phyloP scores from a whole-genome alignment of 148 eudicot species.

The Chenopodium quinoa region DNA sequence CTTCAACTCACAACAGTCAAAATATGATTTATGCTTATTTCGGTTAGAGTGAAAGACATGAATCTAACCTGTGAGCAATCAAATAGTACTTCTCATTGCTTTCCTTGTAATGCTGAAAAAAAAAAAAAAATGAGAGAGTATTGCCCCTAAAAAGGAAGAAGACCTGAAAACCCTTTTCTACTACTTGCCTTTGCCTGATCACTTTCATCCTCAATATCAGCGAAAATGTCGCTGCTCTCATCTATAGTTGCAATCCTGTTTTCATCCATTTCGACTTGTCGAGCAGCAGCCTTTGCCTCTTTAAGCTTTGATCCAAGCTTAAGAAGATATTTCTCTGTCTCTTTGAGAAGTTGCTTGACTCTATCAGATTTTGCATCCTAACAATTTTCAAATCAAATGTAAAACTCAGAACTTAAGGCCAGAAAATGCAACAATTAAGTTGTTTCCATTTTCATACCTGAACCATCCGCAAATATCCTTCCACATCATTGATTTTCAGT shows the following conservation, averaged over 20 bases:
- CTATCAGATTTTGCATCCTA: conserved; percentile 98
- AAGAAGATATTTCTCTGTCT: conserved; percentile 91
- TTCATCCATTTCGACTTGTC: conserved; percentile 65
- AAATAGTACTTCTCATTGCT: conserved; percentile 97
- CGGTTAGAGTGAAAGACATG: not conserved
- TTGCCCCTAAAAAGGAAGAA: not conserved
- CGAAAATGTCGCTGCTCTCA: conserved; percentile 49
- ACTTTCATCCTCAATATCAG: conserved; percentile 77
- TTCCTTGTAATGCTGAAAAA: conserved; percentile 88
- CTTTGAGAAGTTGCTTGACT: conserved; percentile 86
- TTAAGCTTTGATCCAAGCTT: conserved; percentile 87
- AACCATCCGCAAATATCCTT: conserved; percentile 98
- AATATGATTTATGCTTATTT: not conserved
- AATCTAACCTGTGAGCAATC: conserved; percentile 89
- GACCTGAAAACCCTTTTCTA: not conserved
- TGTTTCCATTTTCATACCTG: conserved; percentile 47
- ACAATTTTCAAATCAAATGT: conserved; percentile 1
- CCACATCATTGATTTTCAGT: conserved; percentile 96
- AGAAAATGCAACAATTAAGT: not conserved
- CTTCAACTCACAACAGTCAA: not conserved
- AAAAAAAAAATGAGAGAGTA: conserved; percentile 8
- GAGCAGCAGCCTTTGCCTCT: conserved; percentile 60
- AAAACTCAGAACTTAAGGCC: not conserved
- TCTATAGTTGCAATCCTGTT: conserved; percentile 36
- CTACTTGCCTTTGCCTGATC: conserved; percentile 92